Percentiles rank a stretch among this genome's conserved stretches.
These are phyloP conservation scores for Carex kokanica DNA, from an alignment of 176 grass and related monocot genomes.

Conservation along the genomic window DNA sequence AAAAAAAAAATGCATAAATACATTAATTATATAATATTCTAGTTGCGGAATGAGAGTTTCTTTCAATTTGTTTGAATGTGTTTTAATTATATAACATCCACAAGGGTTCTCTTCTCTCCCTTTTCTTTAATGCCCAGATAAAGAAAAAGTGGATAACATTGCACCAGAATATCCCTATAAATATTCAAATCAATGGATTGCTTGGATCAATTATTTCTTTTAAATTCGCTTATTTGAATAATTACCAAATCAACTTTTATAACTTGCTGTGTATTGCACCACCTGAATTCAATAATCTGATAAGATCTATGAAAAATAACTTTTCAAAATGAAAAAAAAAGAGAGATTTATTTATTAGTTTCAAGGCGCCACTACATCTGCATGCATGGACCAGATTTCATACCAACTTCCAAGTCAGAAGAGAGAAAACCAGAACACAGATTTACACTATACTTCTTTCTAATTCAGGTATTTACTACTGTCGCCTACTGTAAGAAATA, in stretches of 20 bases:
- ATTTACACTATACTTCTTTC: background rate
- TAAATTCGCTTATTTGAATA: background rate
- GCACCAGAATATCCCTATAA: background rate
- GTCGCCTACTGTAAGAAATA: background rate
- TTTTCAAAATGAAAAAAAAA: background rate
- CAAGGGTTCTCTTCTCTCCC: background rate
- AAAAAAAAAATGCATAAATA: background rate
- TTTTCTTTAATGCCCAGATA: background rate
- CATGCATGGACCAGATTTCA: background rate
- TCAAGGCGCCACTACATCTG: background rate
- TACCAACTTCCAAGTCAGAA: background rate
- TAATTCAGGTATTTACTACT: background rate
- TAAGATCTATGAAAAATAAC: background rate
- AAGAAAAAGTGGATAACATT: background rate
- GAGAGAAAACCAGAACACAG: background rate
- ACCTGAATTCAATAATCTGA: background rate
- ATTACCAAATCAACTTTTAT: background rate
- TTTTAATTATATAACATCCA: background rate
- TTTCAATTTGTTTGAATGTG: background rate
- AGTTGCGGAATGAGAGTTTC: background rate
- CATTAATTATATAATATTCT: slow-evolving; percentile 7
- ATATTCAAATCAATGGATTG: background rate
- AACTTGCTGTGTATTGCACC: background rate
- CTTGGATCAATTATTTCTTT: background rate
- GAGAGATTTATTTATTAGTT: background rate